A percentile compares a stretch with the other conserved stretches of the same genome.
These are phyloP conservation scores for Ashbya aceris DNA, from an alignment of 1,139 yeast species.

Conservation along the genomic window DNA sequence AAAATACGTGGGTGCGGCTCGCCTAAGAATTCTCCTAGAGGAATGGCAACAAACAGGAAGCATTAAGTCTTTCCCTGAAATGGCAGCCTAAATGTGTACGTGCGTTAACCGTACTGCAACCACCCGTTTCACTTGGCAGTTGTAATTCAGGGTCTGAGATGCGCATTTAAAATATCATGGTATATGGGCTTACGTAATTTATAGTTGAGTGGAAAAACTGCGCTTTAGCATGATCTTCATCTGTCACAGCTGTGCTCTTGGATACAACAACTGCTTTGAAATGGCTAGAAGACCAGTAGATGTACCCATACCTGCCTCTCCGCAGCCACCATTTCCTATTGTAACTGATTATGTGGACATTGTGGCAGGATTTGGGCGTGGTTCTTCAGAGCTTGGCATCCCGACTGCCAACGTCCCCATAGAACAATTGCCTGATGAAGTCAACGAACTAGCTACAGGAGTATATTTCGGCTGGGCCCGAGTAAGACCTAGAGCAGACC, in stretches of 20 bases:
- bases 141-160: too few relatives aligned
- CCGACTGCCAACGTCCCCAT: constrained; percentile 92
- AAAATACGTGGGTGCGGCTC: constrained; percentile 66
- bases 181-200: too few relatives aligned
- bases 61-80: constrained; percentile 41
- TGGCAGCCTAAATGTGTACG: constrained; percentile 34
- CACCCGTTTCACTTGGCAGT: too few relatives aligned
- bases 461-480: constrained; percentile 84
- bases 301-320: constrained; percentile 38
- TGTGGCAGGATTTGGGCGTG: constrained; percentile 89
- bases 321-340: constrained; percentile 60
- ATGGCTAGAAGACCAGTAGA: constrained; percentile 14
- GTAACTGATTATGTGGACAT: constrained; percentile 43
- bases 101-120: neutral
- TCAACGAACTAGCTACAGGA: constrained; percentile 56
- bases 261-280: neutral
- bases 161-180: too few relatives aligned
- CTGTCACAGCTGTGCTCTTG: neutral
- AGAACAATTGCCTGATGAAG: constrained; percentile 35
- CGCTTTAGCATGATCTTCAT: neutral
- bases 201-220: neutral
- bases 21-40: constrained; percentile 66
- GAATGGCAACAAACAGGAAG: constrained; percentile 50
- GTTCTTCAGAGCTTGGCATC: constrained; percentile 84
- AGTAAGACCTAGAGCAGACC: constrained; percentile 16